Base-by-base conservation (phyloP, 2,329 filamentous ascomycete species). In the Lecanoromycetidae sp. region DNA sequence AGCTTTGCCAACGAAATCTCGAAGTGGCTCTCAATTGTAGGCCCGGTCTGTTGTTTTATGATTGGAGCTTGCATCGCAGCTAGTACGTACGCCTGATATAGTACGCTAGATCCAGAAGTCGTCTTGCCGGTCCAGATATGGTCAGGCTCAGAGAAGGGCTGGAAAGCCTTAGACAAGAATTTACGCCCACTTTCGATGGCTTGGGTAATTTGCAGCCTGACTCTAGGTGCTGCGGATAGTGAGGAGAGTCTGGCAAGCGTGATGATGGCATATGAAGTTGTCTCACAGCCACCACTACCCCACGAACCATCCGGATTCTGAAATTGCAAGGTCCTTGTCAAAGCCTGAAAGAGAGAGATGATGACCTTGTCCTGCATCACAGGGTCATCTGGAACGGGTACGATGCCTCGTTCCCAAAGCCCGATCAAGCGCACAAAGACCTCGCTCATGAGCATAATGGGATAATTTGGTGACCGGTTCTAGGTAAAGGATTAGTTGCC, bases 1-100 rank as follows among this genome's bases (percentile, higher is more conserved):
- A 50, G 17, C 17, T 34, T 50, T 13, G 41, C 44, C 17, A 48
- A 19, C 2, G 48, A 20, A 26, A 46, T 44, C n/a, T 52, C 34
- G 17, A 50, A 48, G 29, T 45, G 44, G 25, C 44, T 50, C 36
- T 49, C 47, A 20, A 52, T 45, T 13, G 40, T 42, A 3, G 36
- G 29, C 15, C 34, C 26, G 29, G 38, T 25, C 6, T 10, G 22
- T 13, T 37, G 34, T 22, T 41, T 26, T 3, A 23, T 17, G n/a
- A 43, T 45, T 17, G 50, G 47, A 25, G 54, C 44, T 45, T 55
- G 53, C n/a, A 59, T 40, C 9, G 60, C 60, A 35, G 60, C 58
- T n/a, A 63, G 42, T 32, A 54, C 49, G 48, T 61, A 61, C 23
- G 55, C 53, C 34, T 60, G 49, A 13, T 53, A 52, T 1, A 53